Evolutionary conservation across 495 filamentous ascomycete species (phyloP).

Genomic region (Neurospora terricola): DNA sequence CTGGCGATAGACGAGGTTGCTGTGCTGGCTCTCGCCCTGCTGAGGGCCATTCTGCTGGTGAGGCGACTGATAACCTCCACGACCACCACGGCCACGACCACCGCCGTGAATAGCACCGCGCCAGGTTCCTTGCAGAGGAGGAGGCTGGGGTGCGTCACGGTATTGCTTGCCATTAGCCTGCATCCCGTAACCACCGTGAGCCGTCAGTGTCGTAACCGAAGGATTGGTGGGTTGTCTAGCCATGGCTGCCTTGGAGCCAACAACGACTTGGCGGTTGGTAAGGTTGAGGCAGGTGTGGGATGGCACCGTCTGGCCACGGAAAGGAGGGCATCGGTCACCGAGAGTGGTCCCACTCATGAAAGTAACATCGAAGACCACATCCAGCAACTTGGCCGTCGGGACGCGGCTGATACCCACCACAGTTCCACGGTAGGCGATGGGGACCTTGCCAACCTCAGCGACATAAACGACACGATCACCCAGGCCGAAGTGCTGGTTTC

Average conservation of each 20-base stretch:
- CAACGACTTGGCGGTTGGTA: constrained; percentile 68
- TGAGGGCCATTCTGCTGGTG: constrained; percentile 12
- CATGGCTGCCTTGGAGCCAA: constrained; percentile 56
- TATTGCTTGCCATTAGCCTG: constrained; percentile 54
- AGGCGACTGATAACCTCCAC: constrained; percentile 17
- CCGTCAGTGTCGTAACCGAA: constrained; percentile 49
- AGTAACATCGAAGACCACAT: constrained; percentile 84
- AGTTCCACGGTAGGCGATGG: constrained; percentile 84
- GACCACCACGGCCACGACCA: constrained; percentile 24
- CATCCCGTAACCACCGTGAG: constrained; percentile 34
- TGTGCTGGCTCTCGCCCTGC: constrained; percentile 32
- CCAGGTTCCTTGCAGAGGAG: constrained; percentile 61
- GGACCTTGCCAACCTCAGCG: constrained; percentile 87
- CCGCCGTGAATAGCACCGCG: constrained; percentile 51
- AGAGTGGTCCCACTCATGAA: constrained; percentile 96
- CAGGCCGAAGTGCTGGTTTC: constrained; percentile 72
- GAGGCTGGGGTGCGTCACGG: constrained; percentile 55
- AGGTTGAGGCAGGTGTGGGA: constrained; percentile 78
- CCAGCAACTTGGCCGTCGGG: constrained; percentile 66
- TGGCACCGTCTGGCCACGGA: constrained; percentile 89
- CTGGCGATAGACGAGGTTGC: constrained; percentile 29
- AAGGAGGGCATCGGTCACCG: constrained; percentile 82
- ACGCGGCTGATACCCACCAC: constrained; percentile 87
- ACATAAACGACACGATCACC: constrained; percentile 92
- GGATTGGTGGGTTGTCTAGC: constrained; percentile 46